These are phyloP conservation scores for Ophiognomonia clavigignenti-juglandacearum DNA, from an alignment of 2,329 filamentous ascomycete species.

Conservation along the genomic window DNA sequence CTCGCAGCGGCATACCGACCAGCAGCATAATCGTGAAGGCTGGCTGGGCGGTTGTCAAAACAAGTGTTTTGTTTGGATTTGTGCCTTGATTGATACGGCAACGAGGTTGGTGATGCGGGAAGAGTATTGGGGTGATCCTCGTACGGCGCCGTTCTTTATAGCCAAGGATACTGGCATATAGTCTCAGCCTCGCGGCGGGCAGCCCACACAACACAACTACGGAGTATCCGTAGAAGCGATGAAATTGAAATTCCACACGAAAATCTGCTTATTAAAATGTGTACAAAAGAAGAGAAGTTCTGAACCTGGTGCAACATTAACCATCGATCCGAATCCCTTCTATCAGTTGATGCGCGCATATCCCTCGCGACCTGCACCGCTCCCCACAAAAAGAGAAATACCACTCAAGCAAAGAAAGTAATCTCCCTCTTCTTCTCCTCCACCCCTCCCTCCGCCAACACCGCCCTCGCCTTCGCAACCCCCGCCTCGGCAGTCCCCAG, in stretches of 20 bases:
- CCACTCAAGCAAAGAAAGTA: conserved; percentile 12
- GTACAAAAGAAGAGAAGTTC: not conserved
- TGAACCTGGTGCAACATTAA: not conserved
- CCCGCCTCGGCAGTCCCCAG: not conserved
- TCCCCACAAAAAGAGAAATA: no score
- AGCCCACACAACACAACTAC: no score
- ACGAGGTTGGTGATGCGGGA: not conserved
- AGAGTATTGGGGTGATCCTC: not conserved
- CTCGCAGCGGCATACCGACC: no score
- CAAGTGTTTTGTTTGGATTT: not conserved
- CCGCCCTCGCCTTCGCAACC: not conserved
- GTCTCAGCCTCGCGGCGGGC: no score
- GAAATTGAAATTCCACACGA: no score
- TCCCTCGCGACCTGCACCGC: no score
- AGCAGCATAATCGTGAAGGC: not conserved
- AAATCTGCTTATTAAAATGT: not conserved
- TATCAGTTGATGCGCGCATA: no score
- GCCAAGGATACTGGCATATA: not conserved
- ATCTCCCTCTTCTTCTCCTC: conserved; percentile 11
- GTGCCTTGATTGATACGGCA: not conserved
- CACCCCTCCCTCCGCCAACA: not conserved
- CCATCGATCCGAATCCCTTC: not conserved
- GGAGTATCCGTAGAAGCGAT: no score
- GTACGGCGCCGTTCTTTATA: not conserved
- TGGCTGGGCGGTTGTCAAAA: not conserved